Evolutionary conservation across 371 early-diverging fungal species (phyloP), one percentile per base, ranked within the genome.

Genomic region (Mortierella sp.): DNA sequence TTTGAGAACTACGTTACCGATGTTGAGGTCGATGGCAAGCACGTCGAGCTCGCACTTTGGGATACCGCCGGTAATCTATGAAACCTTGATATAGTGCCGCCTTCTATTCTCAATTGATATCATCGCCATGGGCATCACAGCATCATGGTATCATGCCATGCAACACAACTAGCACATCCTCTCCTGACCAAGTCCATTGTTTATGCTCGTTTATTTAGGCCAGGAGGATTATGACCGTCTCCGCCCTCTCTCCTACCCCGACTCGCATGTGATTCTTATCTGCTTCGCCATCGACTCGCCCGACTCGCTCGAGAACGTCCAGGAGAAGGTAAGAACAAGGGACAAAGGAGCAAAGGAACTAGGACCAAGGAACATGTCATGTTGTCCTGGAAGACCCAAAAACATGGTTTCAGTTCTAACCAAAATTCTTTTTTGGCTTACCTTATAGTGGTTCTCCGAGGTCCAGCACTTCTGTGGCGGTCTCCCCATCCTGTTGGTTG

Each of bases 1-100:
- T 99, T 99, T 91, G 98, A 99, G 89, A 98, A 97, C 88, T 97
- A 97, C 89, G 97, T 97, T 70, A 96, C 96, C 63, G 97, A 97
- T 88, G 96, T 99, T 76, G 93, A 95, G 77, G 95, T 98, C n/a
- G 98, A 99, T 90, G 97, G 96, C 84, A 95, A 93, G 89, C 93
- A 93, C 24, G 96, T 99, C 49, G 98, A 99, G 90, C 92, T 99
- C 49, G 97, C 98, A 43, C 90, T 99, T 68, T 99, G 99, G 99
- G 99, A 99, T 95, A 99, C 99, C 38, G 99, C 99, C 60, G 98
- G 98, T 89, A 94, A 84, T 46, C 60, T 35, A 56, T 65, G n/a
- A 29, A 75, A 48, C 16, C 16, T 65, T 32, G 48, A 29, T 12
- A 32, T 5, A 1, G 2, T 35, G 35, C 18, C 51, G 48, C 18